Conservation (phyloP, 257 asterid species). For the Solanum gandarillasii region DNA sequence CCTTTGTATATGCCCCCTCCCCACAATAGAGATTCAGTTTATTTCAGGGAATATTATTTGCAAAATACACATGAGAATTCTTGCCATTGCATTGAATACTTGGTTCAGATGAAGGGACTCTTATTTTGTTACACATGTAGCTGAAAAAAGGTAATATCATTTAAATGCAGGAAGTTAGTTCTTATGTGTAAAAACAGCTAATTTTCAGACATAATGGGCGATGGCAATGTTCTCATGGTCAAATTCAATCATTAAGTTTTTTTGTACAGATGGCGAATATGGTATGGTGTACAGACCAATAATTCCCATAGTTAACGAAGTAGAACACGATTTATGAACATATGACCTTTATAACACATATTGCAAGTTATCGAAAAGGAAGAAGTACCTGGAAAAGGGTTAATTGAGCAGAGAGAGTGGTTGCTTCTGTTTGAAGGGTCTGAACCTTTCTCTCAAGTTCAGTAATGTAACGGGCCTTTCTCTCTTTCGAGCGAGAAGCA, state of each 20-base stretch:
- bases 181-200: background rate
- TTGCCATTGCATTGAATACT: background rate
- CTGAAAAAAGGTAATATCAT: background rate
- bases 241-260: background rate
- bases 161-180: background rate
- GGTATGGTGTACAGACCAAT: background rate
- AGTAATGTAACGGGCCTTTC: slow-evolving; percentile 75
- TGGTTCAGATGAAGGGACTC: background rate
- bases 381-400: slow-evolving; percentile 62
- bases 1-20: background rate
- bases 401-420: slow-evolving; percentile 84
- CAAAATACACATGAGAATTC: background rate
- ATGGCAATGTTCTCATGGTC: background rate
- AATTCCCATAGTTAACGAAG: background rate
- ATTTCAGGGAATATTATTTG: background rate
- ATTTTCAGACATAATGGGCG: background rate
- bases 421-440: slow-evolving; percentile 91
- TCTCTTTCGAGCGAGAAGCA: slow-evolving; percentile 91
- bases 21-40: background rate
- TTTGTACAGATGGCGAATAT: background rate
- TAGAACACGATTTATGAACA: background rate
- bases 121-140: background rate
- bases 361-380: background rate
- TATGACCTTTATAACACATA: background rate
- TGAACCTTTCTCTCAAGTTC: slow-evolving; percentile 97